Percentiles rank a stretch among this genome's conserved stretches.
Conservation (phyloP, 139 green algal genomes). For the Chlamydomonas asymmetrica region DNA sequence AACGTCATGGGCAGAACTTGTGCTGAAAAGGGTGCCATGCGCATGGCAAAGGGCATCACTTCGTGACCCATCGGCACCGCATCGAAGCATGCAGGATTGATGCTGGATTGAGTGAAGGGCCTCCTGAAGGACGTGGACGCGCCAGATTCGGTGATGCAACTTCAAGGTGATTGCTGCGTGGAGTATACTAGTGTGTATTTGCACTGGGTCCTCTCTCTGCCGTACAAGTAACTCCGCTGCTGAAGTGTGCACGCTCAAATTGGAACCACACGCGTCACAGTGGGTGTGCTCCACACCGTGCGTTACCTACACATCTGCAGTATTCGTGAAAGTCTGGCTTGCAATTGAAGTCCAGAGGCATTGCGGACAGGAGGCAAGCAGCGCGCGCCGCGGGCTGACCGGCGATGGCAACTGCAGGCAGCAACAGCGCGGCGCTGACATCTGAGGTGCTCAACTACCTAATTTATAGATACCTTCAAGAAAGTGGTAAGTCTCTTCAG, state of each 20-base stretch:
- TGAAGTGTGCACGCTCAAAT: not conserved
- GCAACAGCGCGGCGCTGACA: conserved; percentile 11
- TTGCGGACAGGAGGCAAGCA: not conserved
- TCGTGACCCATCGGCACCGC: too few species aligned
- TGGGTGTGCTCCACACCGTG: not conserved
- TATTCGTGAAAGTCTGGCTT: not conserved
- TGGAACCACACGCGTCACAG: not conserved
- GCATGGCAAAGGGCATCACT: too few species aligned
- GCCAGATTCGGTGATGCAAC: too few species aligned
- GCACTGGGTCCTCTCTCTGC: not conserved
- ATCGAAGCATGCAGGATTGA: too few species aligned
- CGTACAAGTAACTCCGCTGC: not conserved
- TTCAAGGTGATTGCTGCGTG: not conserved
- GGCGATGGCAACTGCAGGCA: not conserved
- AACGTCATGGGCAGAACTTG: too few species aligned
- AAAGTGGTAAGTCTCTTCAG: conserved; percentile 84
- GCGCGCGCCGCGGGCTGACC: not conserved
- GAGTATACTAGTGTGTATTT: not conserved
- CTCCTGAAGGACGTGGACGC: too few species aligned
- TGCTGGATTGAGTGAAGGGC: too few species aligned
- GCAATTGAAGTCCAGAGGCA: not conserved
- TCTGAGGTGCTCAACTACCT: conserved; percentile 94
- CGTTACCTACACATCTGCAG: not conserved
- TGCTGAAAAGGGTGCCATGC: too few species aligned
- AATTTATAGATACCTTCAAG: conserved; percentile 93